phyloP scores from a whole-genome alignment of 148 eudicot species.

The Dianthus caryophyllus region DNA sequence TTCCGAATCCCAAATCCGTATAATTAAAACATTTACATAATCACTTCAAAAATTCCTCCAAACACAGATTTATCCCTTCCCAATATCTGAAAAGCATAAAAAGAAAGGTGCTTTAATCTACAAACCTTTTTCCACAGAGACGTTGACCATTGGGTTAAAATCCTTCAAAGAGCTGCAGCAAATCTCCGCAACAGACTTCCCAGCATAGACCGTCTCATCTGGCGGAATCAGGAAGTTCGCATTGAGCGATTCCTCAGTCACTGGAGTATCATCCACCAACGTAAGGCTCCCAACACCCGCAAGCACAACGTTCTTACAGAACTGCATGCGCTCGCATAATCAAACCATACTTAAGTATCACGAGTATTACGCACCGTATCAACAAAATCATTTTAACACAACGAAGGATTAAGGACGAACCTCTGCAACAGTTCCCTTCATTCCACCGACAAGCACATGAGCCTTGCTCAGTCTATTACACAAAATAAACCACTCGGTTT shows the following conservation, averaged over 20 bases:
- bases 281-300: slow-evolving; percentile 97
- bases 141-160: slow-evolving; percentile 95
- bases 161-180: slow-evolving; percentile 84
- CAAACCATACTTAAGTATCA: slow-evolving; percentile 3
- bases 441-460: slow-evolving; percentile 76
- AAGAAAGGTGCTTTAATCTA: neutral
- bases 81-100: no score
- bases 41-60: no score
- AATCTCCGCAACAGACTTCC: slow-evolving; percentile 66
- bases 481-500: slow-evolving; percentile 9
- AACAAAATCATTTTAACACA: neutral
- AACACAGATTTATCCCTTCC: no score
- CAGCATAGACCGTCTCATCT: slow-evolving; percentile 34
- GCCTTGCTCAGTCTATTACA: slow-evolving; percentile 77
- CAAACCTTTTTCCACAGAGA: slow-evolving; percentile 75
- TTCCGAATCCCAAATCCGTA: no score
- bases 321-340: slow-evolving; percentile 37
- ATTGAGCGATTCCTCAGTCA: slow-evolving; percentile 53
- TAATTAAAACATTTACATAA: no score
- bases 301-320: slow-evolving; percentile 94
- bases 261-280: slow-evolving; percentile 67
- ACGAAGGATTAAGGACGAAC: slow-evolving; percentile 25
- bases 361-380: neutral
- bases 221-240: slow-evolving; percentile 75
- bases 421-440: slow-evolving; percentile 85